Evolutionary conservation across 164 flowering plant species (phyloP).

Genomic region (Dillenia suffruticosa): DNA sequence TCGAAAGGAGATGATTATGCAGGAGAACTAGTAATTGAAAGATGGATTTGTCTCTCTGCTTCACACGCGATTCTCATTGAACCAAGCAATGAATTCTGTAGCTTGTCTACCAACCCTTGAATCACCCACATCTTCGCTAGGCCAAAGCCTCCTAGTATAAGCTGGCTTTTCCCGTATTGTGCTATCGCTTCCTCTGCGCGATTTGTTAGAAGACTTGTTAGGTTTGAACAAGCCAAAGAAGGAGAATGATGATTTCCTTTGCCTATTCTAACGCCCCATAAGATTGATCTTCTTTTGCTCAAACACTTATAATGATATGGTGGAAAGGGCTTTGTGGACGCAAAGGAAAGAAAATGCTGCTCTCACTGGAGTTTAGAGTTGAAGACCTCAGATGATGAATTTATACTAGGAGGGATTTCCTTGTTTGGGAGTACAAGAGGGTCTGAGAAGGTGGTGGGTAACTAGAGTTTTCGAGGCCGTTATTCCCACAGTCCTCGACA

Average conservation of each 20-base stretch:
- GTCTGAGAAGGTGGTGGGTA: too few relatives aligned
- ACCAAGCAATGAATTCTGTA: slow-evolving; percentile 29
- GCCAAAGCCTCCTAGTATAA: slow-evolving; percentile 15
- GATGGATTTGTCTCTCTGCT: slow-evolving; percentile 13
- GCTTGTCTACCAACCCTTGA: slow-evolving; percentile 35
- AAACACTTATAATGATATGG: too few relatives aligned
- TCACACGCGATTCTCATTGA: slow-evolving; percentile 22
- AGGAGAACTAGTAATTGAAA: too few relatives aligned
- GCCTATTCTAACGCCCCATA: slow-evolving; percentile 23
- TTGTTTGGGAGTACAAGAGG: too few relatives aligned
- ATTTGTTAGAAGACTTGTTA: slow-evolving; percentile 9
- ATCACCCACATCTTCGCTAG: slow-evolving; percentile 37
- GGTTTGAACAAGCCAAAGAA: slow-evolving; percentile 21
- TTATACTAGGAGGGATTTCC: too few relatives aligned
- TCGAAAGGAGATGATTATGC: too few relatives aligned
- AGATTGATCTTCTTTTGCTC: not conserved
- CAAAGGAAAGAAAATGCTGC: too few relatives aligned
- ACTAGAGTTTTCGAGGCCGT: too few relatives aligned
- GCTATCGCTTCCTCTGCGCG: slow-evolving; percentile 7
- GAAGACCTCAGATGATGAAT: too few relatives aligned
- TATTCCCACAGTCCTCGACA: too few relatives aligned
- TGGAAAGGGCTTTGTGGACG: too few relatives aligned
- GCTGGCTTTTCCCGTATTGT: slow-evolving; percentile 16
- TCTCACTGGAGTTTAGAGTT: too few relatives aligned
- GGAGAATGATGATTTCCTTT: slow-evolving; percentile 26